Conservation (phyloP, 768 basidiomycete species). For the Obba rivulosa region DNA sequence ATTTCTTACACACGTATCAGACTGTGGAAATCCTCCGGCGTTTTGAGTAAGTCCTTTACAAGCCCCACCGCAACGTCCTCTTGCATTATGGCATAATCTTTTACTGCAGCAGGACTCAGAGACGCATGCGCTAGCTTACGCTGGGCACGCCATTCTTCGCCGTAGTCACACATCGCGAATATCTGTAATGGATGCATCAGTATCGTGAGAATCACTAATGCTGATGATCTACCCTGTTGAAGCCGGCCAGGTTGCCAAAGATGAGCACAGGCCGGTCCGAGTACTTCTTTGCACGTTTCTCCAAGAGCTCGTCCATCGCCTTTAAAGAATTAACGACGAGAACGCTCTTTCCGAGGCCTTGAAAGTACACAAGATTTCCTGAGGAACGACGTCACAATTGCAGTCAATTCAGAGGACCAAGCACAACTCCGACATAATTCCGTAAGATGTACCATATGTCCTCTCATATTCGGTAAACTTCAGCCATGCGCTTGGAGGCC, state of each 20-base stretch:
- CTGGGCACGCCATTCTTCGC: slow-evolving; percentile 18
- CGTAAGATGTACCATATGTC: slow-evolving; percentile 7
- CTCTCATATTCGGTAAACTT: slow-evolving; percentile 8
- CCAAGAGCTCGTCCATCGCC: slow-evolving; percentile 25
- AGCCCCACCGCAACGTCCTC: slow-evolving; percentile 21
- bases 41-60: slow-evolving; percentile 1
- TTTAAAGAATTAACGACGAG: slow-evolving; percentile 27
- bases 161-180: slow-evolving; percentile 18
- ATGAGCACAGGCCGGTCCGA: slow-evolving; percentile 29
- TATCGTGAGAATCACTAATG: not conserved
- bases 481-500: slow-evolving; percentile 3
- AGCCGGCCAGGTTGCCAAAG: slow-evolving; percentile 30
- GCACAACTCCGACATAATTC: no score
- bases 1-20: slow-evolving; percentile 8
- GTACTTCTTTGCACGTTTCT: slow-evolving; percentile 22
- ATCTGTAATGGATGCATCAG: slow-evolving; percentile 11
- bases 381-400: not conserved
- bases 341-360: slow-evolving; percentile 22
- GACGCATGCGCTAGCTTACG: slow-evolving; percentile 26
- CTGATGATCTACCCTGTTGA: slow-evolving; percentile 11
- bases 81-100: slow-evolving; percentile 26
- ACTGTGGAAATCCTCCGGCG: slow-evolving; percentile 4
- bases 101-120: slow-evolving; percentile 25
- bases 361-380: slow-evolving; percentile 27
- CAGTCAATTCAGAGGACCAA: no score